Evolutionary conservation across 306 rosid genomes (phyloP).

Genomic region (Fagus crenata): DNA sequence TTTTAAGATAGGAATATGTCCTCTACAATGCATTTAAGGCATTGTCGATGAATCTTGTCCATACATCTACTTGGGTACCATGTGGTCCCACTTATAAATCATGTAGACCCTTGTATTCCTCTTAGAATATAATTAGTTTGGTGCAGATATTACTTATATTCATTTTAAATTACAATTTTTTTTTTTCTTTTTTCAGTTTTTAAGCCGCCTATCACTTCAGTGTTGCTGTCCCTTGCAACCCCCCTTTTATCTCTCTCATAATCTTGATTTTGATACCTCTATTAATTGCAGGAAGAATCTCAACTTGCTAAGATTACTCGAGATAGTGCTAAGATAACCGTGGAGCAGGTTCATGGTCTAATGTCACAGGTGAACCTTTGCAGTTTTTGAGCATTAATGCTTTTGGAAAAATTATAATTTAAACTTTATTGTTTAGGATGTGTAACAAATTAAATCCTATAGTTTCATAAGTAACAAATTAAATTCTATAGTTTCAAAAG

Average conservation of each 20-base stretch:
- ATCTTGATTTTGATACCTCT: conserved; percentile 19
- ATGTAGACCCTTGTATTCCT: background rate
- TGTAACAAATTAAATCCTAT: too few species aligned
- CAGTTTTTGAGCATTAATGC: background rate
- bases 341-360: conserved; percentile 93
- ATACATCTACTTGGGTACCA: background rate
- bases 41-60: background rate
- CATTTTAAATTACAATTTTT: background rate
- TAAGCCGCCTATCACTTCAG: conserved; percentile 10
- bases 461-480: too few species aligned
- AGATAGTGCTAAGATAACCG: conserved; percentile 92
- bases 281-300: conserved; percentile 76
- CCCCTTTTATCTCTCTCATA: conserved; percentile 5
- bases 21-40: background rate
- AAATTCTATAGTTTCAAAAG: too few species aligned
- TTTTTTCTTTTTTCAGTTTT: conserved; percentile 13
- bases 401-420: background rate
- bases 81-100: background rate
- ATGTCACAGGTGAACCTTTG: conserved; percentile 79
- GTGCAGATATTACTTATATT: too few species aligned
- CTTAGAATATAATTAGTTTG: too few species aligned
- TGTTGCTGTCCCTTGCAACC: background rate
- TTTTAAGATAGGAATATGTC: background rate
- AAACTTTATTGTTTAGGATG: too few species aligned
- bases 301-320: conserved; percentile 90